Evolutionary conservation across 1,139 yeast genomes (phyloP).

Genomic region (Kodamaea sp.): DNA sequence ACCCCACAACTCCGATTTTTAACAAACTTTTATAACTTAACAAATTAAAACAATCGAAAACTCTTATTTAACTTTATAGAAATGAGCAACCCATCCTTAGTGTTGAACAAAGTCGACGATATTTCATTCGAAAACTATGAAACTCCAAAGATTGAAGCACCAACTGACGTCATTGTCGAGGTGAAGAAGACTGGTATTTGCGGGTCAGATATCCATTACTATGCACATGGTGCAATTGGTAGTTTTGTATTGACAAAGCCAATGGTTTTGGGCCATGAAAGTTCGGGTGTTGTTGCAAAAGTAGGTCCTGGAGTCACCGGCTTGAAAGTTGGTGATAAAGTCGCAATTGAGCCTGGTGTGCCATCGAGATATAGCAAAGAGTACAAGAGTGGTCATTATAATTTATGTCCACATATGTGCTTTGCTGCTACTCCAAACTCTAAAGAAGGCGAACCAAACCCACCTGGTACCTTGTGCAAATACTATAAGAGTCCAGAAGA

Average conservation of each 20-base stretch:
- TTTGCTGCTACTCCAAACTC: slow-evolving; percentile 80
- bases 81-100: slow-evolving; percentile 60
- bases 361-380: slow-evolving; percentile 74
- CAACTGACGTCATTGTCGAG: slow-evolving; percentile 69
- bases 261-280: slow-evolving; percentile 76
- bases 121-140: slow-evolving; percentile 65
- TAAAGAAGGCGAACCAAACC: slow-evolving; percentile 38
- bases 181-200: slow-evolving; percentile 83
- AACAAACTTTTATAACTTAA: too few relatives aligned
- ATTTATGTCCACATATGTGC: slow-evolving; percentile 76
- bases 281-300: slow-evolving; percentile 67
- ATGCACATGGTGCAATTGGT: slow-evolving; percentile 76
- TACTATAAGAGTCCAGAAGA: slow-evolving; percentile 80
- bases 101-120: slow-evolving; percentile 60
- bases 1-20: too few relatives aligned
- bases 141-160: slow-evolving; percentile 57
- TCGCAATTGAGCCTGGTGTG: slow-evolving; percentile 71
- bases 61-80: too few relatives aligned
- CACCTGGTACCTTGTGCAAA: slow-evolving; percentile 69
- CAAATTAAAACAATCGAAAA: too few relatives aligned
- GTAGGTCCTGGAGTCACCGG: slow-evolving; percentile 59
- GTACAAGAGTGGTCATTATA: slow-evolving; percentile 73
- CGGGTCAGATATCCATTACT: slow-evolving; percentile 85
- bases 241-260: slow-evolving; percentile 59
- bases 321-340: slow-evolving; percentile 71